Conservation (phyloP, 768 basidiomycete species). For the Exidia glandulosa region DNA sequence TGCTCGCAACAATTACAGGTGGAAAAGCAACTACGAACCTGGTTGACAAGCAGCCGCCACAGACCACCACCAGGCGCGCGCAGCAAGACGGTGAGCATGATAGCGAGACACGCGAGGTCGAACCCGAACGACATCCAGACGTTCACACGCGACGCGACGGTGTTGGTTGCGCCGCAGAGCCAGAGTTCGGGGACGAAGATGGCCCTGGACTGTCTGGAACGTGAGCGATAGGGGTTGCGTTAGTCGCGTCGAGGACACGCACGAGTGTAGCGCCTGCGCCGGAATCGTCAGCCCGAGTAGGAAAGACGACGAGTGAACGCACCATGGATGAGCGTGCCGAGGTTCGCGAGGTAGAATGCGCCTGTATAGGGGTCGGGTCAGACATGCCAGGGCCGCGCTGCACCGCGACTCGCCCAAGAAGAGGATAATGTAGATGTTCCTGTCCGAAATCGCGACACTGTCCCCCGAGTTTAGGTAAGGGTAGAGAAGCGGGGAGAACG, state of each 20-base stretch:
- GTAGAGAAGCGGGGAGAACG: neutral
- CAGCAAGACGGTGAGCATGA: neutral
- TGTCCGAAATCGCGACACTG: neutral
- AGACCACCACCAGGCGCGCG: neutral
- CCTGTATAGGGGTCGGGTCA: too few relatives aligned
- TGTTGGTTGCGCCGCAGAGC: neutral
- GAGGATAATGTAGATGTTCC: neutral
- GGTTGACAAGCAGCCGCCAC: neutral
- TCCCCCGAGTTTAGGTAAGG: neutral
- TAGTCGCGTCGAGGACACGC: neutral
- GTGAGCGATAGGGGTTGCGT: neutral
- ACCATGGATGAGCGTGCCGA: neutral
- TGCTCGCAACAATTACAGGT: too few relatives aligned
- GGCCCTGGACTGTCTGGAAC: neutral
- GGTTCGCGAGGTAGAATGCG: neutral
- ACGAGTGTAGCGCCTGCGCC: neutral
- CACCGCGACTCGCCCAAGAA: too few relatives aligned
- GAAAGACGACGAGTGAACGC: neutral
- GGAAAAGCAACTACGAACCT: neutral
- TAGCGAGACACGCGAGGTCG: neutral
- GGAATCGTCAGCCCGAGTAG: neutral
- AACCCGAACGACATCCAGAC: neutral
- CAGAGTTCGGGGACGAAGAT: neutral
- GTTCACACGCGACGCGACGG: neutral
- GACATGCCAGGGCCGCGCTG: too few relatives aligned